phyloP scores from a whole-genome alignment of 208 protist species.

The Trypanosoma boissoni region DNA sequence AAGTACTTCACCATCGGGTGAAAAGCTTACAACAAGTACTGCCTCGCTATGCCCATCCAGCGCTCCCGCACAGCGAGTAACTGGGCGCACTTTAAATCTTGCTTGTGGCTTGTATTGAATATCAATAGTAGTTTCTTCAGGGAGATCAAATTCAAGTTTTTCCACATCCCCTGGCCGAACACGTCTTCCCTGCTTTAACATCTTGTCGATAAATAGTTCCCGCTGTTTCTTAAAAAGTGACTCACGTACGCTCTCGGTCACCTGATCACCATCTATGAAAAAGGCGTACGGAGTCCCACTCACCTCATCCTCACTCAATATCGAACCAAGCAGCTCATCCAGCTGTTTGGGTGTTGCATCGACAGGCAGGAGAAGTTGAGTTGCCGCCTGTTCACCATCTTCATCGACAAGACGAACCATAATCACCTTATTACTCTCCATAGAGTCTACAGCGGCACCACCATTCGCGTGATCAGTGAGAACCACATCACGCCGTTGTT shows the following conservation, averaged over 20 bases:
- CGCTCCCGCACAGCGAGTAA: conserved; percentile 92
- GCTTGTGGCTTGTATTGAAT: conserved; percentile 96
- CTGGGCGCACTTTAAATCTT: conserved; percentile 95
- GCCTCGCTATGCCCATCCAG: conserved; percentile 95
- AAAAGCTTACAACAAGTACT: conserved; percentile 93
- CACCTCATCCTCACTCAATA: conserved; percentile 77
- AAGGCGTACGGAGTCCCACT: conserved; percentile 94
- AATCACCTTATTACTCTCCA: conserved; percentile 44
- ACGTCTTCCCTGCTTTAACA: conserved; percentile 80
- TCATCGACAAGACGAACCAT: conserved; percentile 89
- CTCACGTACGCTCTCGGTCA: conserved; percentile 85
- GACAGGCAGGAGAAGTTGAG: conserved; percentile 92
- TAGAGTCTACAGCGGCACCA: conserved; percentile 25
- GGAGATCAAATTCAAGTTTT: conserved; percentile 66
- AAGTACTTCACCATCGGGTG: conserved; percentile 91
- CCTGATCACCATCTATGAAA: conserved; percentile 93
- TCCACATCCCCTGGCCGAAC: conserved; percentile 80
- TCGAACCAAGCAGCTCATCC: conserved; percentile 77
- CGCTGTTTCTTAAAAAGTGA: conserved; percentile 78
- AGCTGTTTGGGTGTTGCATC: conserved; percentile 86
- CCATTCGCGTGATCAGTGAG: conserved; percentile 31
- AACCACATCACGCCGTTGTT: conserved; percentile 71
- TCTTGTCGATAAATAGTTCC: conserved; percentile 67
- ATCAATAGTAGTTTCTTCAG: conserved; percentile 82
- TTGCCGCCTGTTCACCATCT: conserved; percentile 77